Evolutionary conservation across 176 grass and related monocot genomes (phyloP).

Genomic region (Avena sativa): DNA sequence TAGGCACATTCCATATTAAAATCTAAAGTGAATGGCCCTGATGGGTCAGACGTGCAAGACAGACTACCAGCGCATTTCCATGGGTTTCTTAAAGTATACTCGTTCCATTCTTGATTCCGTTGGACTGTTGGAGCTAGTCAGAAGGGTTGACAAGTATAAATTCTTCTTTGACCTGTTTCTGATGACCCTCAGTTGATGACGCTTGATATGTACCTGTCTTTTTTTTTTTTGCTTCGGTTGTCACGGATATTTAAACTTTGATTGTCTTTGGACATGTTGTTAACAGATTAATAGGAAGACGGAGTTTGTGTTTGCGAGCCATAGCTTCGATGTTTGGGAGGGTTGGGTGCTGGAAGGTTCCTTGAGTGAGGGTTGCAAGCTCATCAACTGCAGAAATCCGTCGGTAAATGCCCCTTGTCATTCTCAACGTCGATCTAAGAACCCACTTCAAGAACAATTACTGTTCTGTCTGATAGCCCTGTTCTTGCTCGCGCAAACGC

Average conservation of each 20-base stretch:
- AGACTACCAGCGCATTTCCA: background rate
- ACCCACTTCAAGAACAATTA: too few relatives aligned
- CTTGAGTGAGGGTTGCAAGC: slow-evolving; percentile 67
- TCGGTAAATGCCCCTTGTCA: slow-evolving; percentile 51
- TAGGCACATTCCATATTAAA: background rate
- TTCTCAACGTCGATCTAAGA: background rate
- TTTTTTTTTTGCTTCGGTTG: too few relatives aligned
- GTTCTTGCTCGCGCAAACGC: background rate
- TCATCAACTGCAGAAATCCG: slow-evolving; percentile 87
- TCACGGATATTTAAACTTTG: too few relatives aligned
- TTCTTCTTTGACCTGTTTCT: background rate
- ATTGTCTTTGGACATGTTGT: slow-evolving; percentile 6
- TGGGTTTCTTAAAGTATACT: background rate
- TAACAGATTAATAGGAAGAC: slow-evolving; percentile 90
- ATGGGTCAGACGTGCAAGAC: background rate
- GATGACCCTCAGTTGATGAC: background rate
- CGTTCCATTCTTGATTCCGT: background rate
- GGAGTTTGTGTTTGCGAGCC: slow-evolving; percentile 94
- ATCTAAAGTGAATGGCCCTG: background rate
- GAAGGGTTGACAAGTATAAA: background rate
- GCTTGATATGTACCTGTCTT: background rate
- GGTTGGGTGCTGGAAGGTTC: slow-evolving; percentile 83
- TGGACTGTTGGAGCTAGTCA: background rate
- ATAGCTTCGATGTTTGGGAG: slow-evolving; percentile 94
- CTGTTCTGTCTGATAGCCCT: too few relatives aligned